Percentiles rank a stretch among this genome's conserved stretches.
Evolutionary conservation across 768 basidiomycete species (phyloP).

Genomic region (Boletus fagicola): DNA sequence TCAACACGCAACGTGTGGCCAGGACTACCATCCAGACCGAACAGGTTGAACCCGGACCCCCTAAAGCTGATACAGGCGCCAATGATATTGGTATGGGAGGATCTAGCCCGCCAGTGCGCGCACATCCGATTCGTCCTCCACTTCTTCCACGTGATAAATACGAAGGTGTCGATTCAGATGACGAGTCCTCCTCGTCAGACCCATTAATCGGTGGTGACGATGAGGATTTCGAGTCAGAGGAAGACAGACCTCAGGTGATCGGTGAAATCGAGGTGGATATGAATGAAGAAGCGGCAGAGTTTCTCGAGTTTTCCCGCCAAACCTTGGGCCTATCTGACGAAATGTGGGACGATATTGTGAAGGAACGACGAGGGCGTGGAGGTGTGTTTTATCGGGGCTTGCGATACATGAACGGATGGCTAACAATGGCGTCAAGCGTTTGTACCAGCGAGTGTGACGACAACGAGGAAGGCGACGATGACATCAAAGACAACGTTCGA

Average conservation of each 20-base stretch:
- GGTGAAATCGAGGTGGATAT: conserved; percentile 88
- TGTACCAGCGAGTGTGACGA: conserved; percentile 40
- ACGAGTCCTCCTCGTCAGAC: conserved; percentile 72
- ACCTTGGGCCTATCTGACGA: conserved; percentile 83
- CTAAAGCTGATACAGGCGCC: not conserved
- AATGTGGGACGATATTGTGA: conserved; percentile 87
- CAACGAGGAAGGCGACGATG: conserved; percentile 2
- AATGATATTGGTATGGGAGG: conserved; percentile 4
- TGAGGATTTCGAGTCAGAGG: conserved; percentile 63
- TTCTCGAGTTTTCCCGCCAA: conserved; percentile 91
- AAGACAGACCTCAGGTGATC: conserved; percentile 79
- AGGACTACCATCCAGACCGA: conserved; percentile 46
- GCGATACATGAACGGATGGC: not conserved
- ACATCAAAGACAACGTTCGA: conserved; percentile 9
- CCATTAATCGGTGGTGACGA: conserved; percentile 38
- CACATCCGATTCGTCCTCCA: conserved; percentile 66
- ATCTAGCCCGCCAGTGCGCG: conserved; percentile 20
- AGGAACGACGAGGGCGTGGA: conserved; percentile 73
- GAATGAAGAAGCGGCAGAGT: conserved; percentile 91
- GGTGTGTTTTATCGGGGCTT: conserved; percentile 50
- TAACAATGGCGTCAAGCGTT: conserved; percentile 47
- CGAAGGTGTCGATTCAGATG: conserved; percentile 93
- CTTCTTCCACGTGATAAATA: conserved; percentile 80
- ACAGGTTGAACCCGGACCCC: conserved; percentile 28
- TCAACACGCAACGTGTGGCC: conserved; percentile 68